Evolutionary conservation across 73 alveolate species (phyloP), one percentile per base, ranked within the genome.

Genomic region (Paramecium sexaurelia): DNA sequence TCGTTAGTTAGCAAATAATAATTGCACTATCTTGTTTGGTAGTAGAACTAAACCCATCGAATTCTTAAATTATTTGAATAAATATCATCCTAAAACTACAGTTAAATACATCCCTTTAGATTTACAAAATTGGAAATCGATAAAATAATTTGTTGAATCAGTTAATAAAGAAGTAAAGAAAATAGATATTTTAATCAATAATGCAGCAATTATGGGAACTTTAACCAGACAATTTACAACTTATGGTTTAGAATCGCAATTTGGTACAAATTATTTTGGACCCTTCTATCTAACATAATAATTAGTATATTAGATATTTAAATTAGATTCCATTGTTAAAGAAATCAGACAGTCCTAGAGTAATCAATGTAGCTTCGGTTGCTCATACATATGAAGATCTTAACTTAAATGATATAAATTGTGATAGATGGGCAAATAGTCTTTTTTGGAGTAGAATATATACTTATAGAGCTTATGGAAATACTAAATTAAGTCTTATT

Each of bases 151-250:
- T 66, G 43, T 66, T 26, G 84, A 66, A 66, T 66, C 17, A 66
- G 33, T 57, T 2, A 57, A 57, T 26, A 43, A 43, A 7, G 56
- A 43, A 43, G 56, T 68, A 68, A 56, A 85, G 40, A 85, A 55
- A 40, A 36, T 85, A 11, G 92, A 85, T 33, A 57, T 57, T n/a
- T 84, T 85, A 27, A 57, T 85, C 61, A 85, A 85, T 24, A 85
- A 85, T 85, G 92, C 92, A 15, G 92, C 86, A 13, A 85, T 85
- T 1, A 84, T 84, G 85, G 86, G 56, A 11, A 85, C 83, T n/a
- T 41, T 61, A 2, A 27, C 55, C 4, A 27, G 37, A n/a, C 24
- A 36, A 13, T 57, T 61, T 1, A 57, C 85, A 5, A 33, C 26
- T 19, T 66, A 86, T 6, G 93, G 93, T 11, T 32, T 57, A 7